Base-by-base conservation (phyloP, 257 asterid species). In the Avicennia marina region DNA sequence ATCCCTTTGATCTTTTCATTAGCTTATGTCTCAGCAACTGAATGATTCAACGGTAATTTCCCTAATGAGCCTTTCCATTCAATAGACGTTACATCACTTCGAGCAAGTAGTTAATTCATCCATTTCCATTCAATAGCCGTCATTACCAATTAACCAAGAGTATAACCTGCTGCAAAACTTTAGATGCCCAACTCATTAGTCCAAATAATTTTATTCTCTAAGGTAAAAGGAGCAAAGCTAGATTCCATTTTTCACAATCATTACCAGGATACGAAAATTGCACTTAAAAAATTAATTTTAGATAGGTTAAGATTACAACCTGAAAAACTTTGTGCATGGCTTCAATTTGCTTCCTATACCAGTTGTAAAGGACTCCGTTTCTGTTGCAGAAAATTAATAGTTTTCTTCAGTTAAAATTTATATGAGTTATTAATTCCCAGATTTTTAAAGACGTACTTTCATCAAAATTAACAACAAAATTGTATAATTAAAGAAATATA, bases 121-220 rank as follows among this genome's bases (percentile, higher is more conserved):
- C 56, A 34, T 56, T 62, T 45, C 56, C 44, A 29, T 33, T 44
- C 40, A 69, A 49, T 22, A 21, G 63, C 44, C 38, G 11, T 58
- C 57, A 66, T 67, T 33, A 66, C 49, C 67, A 53, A 49, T 74
- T 72, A 78, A 65, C 40, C 48, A 59, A 49, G 63, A 63, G 47
- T 70, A 63, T 53, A 62, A 58, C 94, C 82, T 78, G 89, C 72
- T 62, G 57, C 80, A 81, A 72, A 76, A 50, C 86, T 68, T 57
- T 74, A 60, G 53, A 58, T 72, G 11, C 7, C 73, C 84, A 57
- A 72, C 62, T n/a, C n/a, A n/a, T n/a, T n/a, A n/a, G n/a, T n/a
- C n/a, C n/a, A n/a, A n/a, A n/a, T n/a, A n/a, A n/a, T n/a, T n/a
- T n/a, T n/a, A n/a, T n/a, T n/a, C n/a, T n/a, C n/a, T n/a, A n/a